Evolutionary conservation across 2,329 filamentous ascomycete species (phyloP), one percentile per base, ranked within the genome.

Genomic region (Aspergillus tubingensis): DNA sequence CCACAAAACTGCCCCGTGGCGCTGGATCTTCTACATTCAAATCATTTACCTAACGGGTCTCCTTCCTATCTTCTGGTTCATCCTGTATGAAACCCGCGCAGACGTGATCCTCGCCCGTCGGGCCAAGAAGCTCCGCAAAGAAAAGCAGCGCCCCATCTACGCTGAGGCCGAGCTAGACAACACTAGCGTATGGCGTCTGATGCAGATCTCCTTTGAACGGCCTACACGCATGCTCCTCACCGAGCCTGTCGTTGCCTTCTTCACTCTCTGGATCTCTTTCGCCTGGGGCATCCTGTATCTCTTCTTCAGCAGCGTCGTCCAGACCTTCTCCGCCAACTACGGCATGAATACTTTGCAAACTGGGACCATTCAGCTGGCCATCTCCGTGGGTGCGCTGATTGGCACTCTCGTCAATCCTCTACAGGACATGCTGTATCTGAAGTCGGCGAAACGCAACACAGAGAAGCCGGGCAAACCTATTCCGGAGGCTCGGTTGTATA

Each of bases 1-100:
- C 25, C 69, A 69, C 8, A 74, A 74, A 48, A 57, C 36, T 1
- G 64, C 66, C 7, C 72, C 73, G 1, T 81, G 79, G 79, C 67
- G 77, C 64, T 81, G 79, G 79, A 79, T 81, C 39, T 81, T 79
- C 62, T 73, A 78, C 27, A 70, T 77, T 25, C 78, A 80, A 19
- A 79, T 81, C 32, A 77, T 80, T 50, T 76, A 79, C 61, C 78
- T 79, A 36, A 74, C 74, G 3, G 77, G 68, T 0, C 63, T 79
- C 5, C 73, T 80, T 1, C 77, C 79, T 0, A 50, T 80, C 1
- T 72, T 81, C 44, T 77, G 72, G 65, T 57, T 81, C 2, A 67
- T 80, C 38, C 73, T 80, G 19, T 69, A 71, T 8, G 78, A 80
- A 58, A 80, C 78, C 2, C 73, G 78, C 15, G 73, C 72, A 8